Conservation (phyloP, 305 asterid genomes). For the Stenogyne calaminthoides region DNA sequence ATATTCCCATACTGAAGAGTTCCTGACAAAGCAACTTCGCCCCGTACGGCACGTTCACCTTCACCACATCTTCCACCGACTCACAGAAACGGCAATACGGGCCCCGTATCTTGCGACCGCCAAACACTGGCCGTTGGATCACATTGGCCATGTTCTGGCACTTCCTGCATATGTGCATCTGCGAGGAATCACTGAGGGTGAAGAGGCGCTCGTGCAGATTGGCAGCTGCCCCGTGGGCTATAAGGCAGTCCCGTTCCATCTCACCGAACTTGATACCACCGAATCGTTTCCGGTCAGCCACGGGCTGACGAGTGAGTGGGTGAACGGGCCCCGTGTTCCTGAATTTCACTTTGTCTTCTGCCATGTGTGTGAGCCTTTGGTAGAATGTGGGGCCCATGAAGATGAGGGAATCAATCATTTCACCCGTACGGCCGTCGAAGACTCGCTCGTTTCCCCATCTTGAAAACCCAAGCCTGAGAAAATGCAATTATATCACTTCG, state of each 20-base stretch:
- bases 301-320: constrained; percentile 97
- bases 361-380: constrained; percentile 93
- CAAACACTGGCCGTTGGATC: constrained; percentile 63
- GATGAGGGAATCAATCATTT: constrained; percentile 57
- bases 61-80: constrained; percentile 70
- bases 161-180: constrained; percentile 83
- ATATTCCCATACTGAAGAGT: constrained; percentile 91
- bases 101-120: constrained; percentile 79
- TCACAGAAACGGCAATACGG: constrained; percentile 86
- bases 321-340: constrained; percentile 94
- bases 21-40: constrained; percentile 89
- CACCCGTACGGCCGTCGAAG: constrained; percentile 76
- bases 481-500: constrained; percentile 12
- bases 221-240: constrained; percentile 93
- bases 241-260: constrained; percentile 94
- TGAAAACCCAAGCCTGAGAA: constrained; percentile 71
- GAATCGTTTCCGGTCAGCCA: constrained; percentile 89
- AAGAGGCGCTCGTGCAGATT: constrained; percentile 89
- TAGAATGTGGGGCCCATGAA: constrained; percentile 95
- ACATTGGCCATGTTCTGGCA: constrained; percentile 83
- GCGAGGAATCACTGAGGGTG: constrained; percentile 85
- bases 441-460: constrained; percentile 92
- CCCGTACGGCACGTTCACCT: constrained; percentile 86
- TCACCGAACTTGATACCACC: constrained; percentile 96
- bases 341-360: constrained; percentile 94